These are phyloP conservation scores for Metroxylon sagu DNA, from an alignment of 176 grass and related monocot genomes.

Conservation along the genomic window DNA sequence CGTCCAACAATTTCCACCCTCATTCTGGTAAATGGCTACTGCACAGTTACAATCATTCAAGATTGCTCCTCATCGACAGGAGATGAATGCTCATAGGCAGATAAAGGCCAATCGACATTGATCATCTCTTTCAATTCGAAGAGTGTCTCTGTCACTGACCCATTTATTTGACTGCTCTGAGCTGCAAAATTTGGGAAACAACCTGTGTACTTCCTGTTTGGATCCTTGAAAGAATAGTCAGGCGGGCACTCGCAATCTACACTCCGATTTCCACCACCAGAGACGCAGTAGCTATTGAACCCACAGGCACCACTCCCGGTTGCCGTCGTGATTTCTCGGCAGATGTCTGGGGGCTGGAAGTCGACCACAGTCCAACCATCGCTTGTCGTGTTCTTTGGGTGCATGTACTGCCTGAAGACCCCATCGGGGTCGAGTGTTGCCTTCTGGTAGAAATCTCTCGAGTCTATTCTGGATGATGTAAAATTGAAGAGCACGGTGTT, in stretches of 20 bases:
- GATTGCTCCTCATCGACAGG: not conserved
- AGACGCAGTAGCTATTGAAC: slow-evolving; percentile 29
- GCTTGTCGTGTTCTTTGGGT: slow-evolving; percentile 26
- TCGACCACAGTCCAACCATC: slow-evolving; percentile 22
- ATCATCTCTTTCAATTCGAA: not conserved
- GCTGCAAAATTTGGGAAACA: slow-evolving; percentile 30
- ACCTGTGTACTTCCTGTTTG: slow-evolving; percentile 17
- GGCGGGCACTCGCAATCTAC: slow-evolving; percentile 28
- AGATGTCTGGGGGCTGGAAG: slow-evolving; percentile 20
- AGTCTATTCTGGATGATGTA: not conserved
- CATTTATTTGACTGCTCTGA: slow-evolving; percentile 33
- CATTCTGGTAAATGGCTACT: not conserved
- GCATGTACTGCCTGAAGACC: slow-evolving; percentile 40
- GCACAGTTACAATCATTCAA: not conserved
- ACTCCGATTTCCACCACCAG: not conserved
- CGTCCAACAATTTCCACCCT: not conserved
- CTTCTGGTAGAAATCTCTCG: slow-evolving; percentile 31
- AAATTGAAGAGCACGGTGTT: slow-evolving; percentile 4
- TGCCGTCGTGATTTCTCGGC: not conserved
- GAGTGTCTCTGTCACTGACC: too few relatives aligned
- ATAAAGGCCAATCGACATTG: slow-evolving; percentile 4
- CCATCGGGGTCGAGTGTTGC: slow-evolving; percentile 47
- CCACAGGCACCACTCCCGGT: slow-evolving; percentile 26
- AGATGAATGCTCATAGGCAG: not conserved
- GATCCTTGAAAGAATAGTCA: slow-evolving; percentile 36